Base-by-base conservation (phyloP, 352 stramenopile genomes). In the Aphanomyces stellatus region DNA sequence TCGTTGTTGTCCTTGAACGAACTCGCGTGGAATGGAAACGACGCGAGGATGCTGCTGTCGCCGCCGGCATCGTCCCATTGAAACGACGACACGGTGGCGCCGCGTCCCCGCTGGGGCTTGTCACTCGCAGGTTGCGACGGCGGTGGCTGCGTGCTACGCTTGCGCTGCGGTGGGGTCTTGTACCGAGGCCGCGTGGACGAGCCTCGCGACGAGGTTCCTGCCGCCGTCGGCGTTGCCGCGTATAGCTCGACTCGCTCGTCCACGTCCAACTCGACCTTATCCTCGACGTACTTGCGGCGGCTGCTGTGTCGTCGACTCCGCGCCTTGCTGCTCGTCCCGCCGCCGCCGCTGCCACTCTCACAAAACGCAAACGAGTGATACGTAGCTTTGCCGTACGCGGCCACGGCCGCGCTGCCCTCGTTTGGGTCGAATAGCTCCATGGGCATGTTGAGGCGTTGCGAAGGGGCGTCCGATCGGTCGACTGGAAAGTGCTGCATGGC, bases 1-100 rank as follows among this genome's bases (percentile, higher is more conserved):
- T 67, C 51, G 60, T 67, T 67, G 49, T 67, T 41, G 17, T 56
- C 28, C 10, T 67, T 37, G 34, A 67, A 67, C 49, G 60, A 67
- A 27, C 60, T 67, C n/a, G 60, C 5, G 34, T 67, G 60, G 25
- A 67, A 67, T 59, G 60, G 60, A 42, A 67, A 67, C 49, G 60
- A 67, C 33, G 60, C 60, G 27, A 67, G 34, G 33, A 67, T 67
- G 27, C 28, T 57, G 60, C 10, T 51, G n/a, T 35, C 33, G 15
- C 24, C 24, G 30, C 25, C 27, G 17, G 19, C n/a, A 27, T 67
- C 46, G 46, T 33, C 37, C 60, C 41, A 67, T 8, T 67, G 60
- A 34, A 33, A 37, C 25, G 25, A 40, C n/a, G 49, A 15, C 4
- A 24, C 30, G 25, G 30, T 37, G 11, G n/a, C 22, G 24, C 60